Base-by-base conservation (phyloP, 2,329 filamentous ascomycete genomes). In the Hysterium pulicare region DNA sequence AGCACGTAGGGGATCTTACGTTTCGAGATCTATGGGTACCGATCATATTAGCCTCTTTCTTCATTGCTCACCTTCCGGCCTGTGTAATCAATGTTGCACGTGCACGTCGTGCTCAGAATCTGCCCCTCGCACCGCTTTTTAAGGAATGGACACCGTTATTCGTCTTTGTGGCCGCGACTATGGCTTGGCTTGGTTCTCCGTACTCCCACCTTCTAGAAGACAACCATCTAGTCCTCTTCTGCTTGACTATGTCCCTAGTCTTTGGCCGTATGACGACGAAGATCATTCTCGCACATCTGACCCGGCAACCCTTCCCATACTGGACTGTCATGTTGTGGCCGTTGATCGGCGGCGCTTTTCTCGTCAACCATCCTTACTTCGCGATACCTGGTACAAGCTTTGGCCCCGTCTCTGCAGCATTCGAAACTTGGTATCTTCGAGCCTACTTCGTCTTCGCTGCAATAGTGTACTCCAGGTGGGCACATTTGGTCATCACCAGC, bases 191-290 rank as follows among this genome's bases (percentile, higher is more conserved):
- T 3, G 93, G 87, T 64, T 94, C 88, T 13, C 90, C 91, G 0
- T 81, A 95, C 72, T 95, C 90, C 45, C 84, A 80, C 9, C 71
- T 98, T 28, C 78, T 94, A 61, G 70, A 72, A 26, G 83, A 95
- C 46, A 96, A 97, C 71, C 87, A 93, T 60, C 79, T 98, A 1
- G 83, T 94, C 9, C 79, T 97, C 35, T 95, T 95, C 68, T 96
- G 90, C 72, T 71, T 95, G 46, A 95, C 88, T 46, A 86, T 97
- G 76, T 87, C 88, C n/a, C 90, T 97, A 58, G 93, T 96, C 45
- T 97, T 98, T 67, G 93, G 93, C 26, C 86, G 93, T 54, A 90
- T 98, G 84, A 97, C 93, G 0, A 98, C 93, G 30, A 98, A 97
- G 75, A 97, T 97, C 69, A 98, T 98, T 62, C 82, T 98, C 15